These are phyloP conservation scores for Raddia guianensis DNA, from an alignment of 176 grass and related monocot species.

Conservation along the genomic window DNA sequence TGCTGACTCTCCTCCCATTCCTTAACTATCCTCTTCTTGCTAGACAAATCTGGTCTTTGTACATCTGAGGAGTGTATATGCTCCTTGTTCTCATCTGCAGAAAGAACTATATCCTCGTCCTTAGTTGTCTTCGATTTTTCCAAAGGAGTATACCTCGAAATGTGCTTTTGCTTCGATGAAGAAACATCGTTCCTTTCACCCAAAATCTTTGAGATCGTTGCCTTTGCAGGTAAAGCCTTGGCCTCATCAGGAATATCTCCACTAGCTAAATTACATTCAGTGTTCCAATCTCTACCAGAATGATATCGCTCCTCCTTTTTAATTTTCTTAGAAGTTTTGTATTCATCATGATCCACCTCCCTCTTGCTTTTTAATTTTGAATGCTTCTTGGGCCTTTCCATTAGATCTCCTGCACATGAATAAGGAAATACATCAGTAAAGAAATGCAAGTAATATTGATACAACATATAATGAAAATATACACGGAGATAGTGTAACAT, in stretches of 20 bases:
- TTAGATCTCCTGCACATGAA: conserved; percentile 57
- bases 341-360: conserved; percentile 62
- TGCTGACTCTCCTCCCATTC: conserved; percentile 71
- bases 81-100: conserved; percentile 56
- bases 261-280: conserved; percentile 37
- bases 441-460: conserved; percentile 29
- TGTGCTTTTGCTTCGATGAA: conserved; percentile 55
- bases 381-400: conserved; percentile 66
- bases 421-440: conserved; percentile 37
- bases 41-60: conserved; percentile 56
- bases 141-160: conserved; percentile 43
- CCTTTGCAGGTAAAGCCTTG: conserved; percentile 53
- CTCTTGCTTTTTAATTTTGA: conserved; percentile 86
- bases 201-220: conserved; percentile 40
- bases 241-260: conserved; percentile 48
- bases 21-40: conserved; percentile 75
- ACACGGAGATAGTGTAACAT: conserved; percentile 11
- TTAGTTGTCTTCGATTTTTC: conserved; percentile 61
- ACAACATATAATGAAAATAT: conserved; percentile 37
- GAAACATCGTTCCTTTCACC: conserved; percentile 55
- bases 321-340: conserved; percentile 75
- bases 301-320: conserved; percentile 64
- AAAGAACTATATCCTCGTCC: conserved; percentile 36
- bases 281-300: conserved; percentile 52
- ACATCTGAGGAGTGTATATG: conserved; percentile 42